Base-by-base conservation (phyloP, 805 yeast species). In the Monosporozyma servazzii region DNA sequence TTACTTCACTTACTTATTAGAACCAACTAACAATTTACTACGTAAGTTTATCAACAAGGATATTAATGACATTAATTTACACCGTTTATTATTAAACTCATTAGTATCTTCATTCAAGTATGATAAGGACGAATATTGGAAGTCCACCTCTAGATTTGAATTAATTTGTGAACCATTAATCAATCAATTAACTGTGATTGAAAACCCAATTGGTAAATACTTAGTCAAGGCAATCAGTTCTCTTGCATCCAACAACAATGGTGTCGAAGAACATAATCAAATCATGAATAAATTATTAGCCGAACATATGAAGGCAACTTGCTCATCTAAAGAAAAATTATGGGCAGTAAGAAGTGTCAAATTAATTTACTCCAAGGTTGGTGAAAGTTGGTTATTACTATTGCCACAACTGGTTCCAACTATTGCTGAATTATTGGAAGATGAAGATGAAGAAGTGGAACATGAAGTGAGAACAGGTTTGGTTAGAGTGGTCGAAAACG, bases 111-210 rank as follows among this genome's bases (percentile, higher is more conserved):
- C 96, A 1, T 89, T 93, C 73, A 86, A 83, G 61, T 84, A 82
- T 62, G 97, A 91, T 63, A 87, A 84, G 63, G 96, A 86, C 60
- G 99, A 93, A 62, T 93, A 87, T 71, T 93, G 99, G 99, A 84
- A 86, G 53, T 81, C 88, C 45, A 84, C 84, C 49, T 79, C 88
- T 25, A 80, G 99, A 65, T 93, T 88, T 65, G 95, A 86, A 40
- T 70, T 80, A 48, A 76, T 89, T 25, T 76, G 83, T 15, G 75
- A 68, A 39, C 77, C 85, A 3, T 74, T 93, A 55, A 71, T 86
- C 53, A 70, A 70, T 23, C 96, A 89, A 71, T 72, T 90, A 56
- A 61, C 70, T 6, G 79, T 76, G 59, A 77, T 88, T 54, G 95
- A 88, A 59, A 83, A 81, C 57, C 68, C 79, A 13, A 79, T 88